These are phyloP conservation scores for Diaporthe citri DNA, from an alignment of 2,329 filamentous ascomycete genomes.

Conservation along the genomic window DNA sequence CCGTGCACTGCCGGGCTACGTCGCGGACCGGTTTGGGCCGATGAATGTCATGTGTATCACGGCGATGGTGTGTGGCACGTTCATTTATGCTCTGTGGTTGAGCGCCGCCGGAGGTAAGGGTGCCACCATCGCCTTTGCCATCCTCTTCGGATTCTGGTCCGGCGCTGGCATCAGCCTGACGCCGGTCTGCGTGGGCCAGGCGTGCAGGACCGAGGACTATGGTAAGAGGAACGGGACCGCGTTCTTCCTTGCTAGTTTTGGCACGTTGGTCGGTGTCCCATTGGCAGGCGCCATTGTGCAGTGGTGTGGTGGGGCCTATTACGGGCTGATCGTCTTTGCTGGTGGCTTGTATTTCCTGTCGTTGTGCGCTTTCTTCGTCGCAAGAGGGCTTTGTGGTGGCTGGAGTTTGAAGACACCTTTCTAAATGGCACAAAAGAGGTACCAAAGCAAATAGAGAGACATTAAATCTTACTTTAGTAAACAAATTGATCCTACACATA, in stretches of 20 bases:
- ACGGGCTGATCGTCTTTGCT: constrained; percentile 76
- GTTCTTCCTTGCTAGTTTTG: constrained; percentile 85
- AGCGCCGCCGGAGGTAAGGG: constrained; percentile 69
- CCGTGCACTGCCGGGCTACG: constrained; percentile 81
- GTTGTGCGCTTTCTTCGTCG: background rate
- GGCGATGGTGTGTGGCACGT: constrained; percentile 69
- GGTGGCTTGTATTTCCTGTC: constrained; percentile 66
- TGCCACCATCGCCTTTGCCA: constrained; percentile 77
- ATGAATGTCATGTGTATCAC: constrained; percentile 88
- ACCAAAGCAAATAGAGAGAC: background rate
- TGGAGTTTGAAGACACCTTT: background rate
- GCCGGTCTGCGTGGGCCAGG: constrained; percentile 84
- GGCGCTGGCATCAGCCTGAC: constrained; percentile 86
- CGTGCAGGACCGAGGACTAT: constrained; percentile 86
- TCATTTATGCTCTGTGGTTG: constrained; percentile 82
- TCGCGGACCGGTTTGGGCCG: constrained; percentile 84
- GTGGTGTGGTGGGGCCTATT: constrained; percentile 69
- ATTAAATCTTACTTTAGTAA: background rate
- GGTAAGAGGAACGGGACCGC: constrained; percentile 88
- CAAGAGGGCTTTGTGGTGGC: background rate
- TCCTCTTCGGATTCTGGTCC: constrained; percentile 85
- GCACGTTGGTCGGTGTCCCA: constrained; percentile 79
- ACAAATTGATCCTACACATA: too few relatives aligned
- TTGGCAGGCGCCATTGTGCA: constrained; percentile 75
- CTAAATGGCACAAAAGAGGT: background rate